Evolutionary conservation across 345 rosid species (phyloP).

Genomic region (Hibiscus tridactylites): DNA sequence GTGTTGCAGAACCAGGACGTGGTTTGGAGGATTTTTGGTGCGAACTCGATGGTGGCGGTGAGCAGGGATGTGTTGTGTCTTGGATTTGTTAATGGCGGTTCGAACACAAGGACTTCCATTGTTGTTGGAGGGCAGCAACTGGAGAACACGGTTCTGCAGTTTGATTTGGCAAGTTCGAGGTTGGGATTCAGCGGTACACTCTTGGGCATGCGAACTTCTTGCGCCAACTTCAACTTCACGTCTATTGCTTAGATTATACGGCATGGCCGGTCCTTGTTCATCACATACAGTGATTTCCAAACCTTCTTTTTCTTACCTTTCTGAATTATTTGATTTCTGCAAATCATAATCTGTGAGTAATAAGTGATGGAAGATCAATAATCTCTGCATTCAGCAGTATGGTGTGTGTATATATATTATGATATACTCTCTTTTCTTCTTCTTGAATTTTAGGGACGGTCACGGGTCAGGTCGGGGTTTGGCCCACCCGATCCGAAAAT

Average conservation of each 20-base stretch:
- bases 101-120: constrained; percentile 43
- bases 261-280: neutral
- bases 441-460: no score
- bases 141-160: constrained; percentile 46
- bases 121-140: constrained; percentile 64
- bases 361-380: no score
- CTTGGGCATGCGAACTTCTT: constrained; percentile 36
- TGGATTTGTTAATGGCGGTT: constrained; percentile 69
- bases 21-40: constrained; percentile 53
- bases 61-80: constrained; percentile 40
- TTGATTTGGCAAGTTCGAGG: constrained; percentile 52
- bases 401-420: no score
- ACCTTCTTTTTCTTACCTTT: no score
- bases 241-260: constrained; percentile 25
- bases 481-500: no score
- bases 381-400: no score
- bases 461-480: no score
- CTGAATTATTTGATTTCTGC: no score
- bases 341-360: no score
- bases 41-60: constrained; percentile 63
- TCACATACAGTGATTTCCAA: no score
- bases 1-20: constrained; percentile 38
- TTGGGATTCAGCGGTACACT: constrained; percentile 59
- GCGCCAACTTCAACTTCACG: constrained; percentile 68
- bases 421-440: no score